Conservation (phyloP, 2,329 filamentous ascomycete genomes). For the Monilinia aucupariae region DNA sequence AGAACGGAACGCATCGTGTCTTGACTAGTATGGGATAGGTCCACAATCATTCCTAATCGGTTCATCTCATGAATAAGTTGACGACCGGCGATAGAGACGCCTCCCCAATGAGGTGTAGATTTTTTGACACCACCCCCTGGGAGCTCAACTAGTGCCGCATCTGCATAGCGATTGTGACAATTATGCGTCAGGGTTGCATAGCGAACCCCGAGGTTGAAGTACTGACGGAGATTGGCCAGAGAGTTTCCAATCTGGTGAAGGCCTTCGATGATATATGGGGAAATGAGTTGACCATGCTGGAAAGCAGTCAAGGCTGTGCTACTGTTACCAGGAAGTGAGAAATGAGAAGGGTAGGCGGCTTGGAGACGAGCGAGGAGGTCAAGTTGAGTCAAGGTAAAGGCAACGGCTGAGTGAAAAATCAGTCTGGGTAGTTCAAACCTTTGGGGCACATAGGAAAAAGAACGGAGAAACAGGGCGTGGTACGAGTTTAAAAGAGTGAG, state of each 20-base stretch:
- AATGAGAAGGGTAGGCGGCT: constrained; percentile 58
- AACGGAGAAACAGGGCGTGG: neutral
- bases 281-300: constrained; percentile 60
- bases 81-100: constrained; percentile 66
- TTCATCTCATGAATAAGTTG: constrained; percentile 84
- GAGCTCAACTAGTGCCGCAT: constrained; percentile 65
- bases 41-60: constrained; percentile 87
- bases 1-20: constrained; percentile 85
- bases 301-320: constrained; percentile 58
- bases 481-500: neutral
- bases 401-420: constrained; percentile 44
- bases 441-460: neutral
- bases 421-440: neutral
- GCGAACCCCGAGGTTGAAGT: constrained; percentile 71
- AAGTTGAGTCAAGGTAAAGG: constrained; percentile 67
- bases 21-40: constrained; percentile 70
- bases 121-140: constrained; percentile 34
- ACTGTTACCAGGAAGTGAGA: constrained; percentile 59
- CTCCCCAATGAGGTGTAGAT: constrained; percentile 58
- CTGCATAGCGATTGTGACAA: constrained; percentile 85
- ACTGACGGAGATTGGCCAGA: constrained; percentile 67
- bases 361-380: constrained; percentile 65
- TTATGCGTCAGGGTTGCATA: constrained; percentile 91
- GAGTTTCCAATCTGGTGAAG: constrained; percentile 92
- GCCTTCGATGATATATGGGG: constrained; percentile 76